Evolutionary conservation across 2,329 filamentous ascomycete genomes (phyloP), one percentile per base, ranked within the genome.

Genomic region (Pseudogymnoascus sp.): DNA sequence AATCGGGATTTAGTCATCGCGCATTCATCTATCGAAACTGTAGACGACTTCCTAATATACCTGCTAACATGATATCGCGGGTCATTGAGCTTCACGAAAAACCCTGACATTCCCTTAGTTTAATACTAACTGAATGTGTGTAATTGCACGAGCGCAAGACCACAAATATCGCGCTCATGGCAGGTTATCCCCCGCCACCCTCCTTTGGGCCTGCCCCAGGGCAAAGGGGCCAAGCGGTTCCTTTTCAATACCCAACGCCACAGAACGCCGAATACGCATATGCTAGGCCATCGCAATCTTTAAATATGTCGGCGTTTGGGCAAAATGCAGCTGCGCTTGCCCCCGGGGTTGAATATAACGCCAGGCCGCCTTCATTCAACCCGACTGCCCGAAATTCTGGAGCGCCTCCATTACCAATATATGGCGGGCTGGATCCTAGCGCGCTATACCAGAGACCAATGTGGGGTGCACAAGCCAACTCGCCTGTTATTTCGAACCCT

Each of bases 181-280:
- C 78, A 59, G 75, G 78, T 63, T 79, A 81, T 71, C 76, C 76
- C 61, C 70, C 73, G 63, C 74, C 74, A 48, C 75, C 78, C 39
- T 70, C 76, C 13, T 79, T 77, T 67, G 76, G 76, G 64, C 72
- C 66, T 39, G 64, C 60, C 40, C 71, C 48, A 15, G 35, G 35
- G 58, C 58, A 37, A 15, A 55, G 45, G 27, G 27, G 48, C 29
- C 48, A 55, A 27, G 29, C 48, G 21, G 48, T 33, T 33, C 29
- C 48, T 55, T 55, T 55, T 29, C 48, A 55, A 33, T 55, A 55
- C 10, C 5, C 48, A 21, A 33, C 48, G 48, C 48, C 48, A 35
- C 48, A 55, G 48, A 35, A 55, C 29, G 10, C 29, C 48, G 48
- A 55, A 55, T 55, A 55, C 10, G 33, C 60, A 66, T 12, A 58